Base-by-base conservation (phyloP, 345 rosid genomes). In the Ceriops tagal region DNA sequence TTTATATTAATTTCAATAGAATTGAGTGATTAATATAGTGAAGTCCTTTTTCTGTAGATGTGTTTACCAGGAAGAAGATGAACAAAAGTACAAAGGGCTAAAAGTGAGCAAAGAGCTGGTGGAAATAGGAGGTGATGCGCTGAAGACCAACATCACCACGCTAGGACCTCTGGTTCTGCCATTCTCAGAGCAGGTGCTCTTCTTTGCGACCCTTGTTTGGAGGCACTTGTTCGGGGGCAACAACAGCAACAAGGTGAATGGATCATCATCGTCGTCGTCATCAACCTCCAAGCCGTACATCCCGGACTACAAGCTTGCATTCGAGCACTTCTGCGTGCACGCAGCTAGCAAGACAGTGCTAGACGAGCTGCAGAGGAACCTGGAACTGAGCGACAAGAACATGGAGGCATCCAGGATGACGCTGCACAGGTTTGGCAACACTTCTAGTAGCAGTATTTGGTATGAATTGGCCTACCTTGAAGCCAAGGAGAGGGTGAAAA, bases 131-230 rank as follows among this genome's bases (percentile, higher is more conserved):
- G 96, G 97, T 18, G 96, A 93, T 31, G 97, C 97, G 43, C 82
- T 93, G 0, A 93, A 92, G 82, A 86, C 99, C 51, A 93, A 93
- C 90, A 92, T 93, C 77, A 93, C 99, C 55, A 93, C 99, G 0
- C 80, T 93, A 43, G 95, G 99, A 2, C 99, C 99, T 20, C 86
- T 93, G 0, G 97, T 93, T 8, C 84, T 92, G 0, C 99, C 99
- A 39, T 85, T 93, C 83, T 93, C 99, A 5, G 99, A 93, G 81
- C 99, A 93, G 79, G 85, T 93, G 71, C 58, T 87, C 81, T 95
- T 95, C 91, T 88, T 95, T 20, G 83, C 80, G 0, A 82, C 91
- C 37, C 78, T 92, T 9, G 66, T 88, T 24, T 74, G 89, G 75
- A 75, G 91, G 34, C 77, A 83, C 65, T 71, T 86, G 28, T 78